Conservation (phyloP, 2,329 filamentous ascomycete genomes). For the Talaromyces pinophilus region DNA sequence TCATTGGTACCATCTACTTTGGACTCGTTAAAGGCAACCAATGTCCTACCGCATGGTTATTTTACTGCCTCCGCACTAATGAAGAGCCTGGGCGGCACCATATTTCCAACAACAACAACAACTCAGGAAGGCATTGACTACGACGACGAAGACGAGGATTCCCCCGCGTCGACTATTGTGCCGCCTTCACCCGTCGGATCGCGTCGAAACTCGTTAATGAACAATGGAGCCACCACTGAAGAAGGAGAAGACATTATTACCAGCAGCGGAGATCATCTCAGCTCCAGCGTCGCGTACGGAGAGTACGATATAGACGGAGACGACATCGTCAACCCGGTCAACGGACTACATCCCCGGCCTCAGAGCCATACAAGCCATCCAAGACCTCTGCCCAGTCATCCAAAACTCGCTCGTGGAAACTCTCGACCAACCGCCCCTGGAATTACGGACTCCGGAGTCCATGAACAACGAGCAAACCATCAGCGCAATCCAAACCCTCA, state of each 20-base stretch:
- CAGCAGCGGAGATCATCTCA: not conserved
- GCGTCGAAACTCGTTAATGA: constrained; percentile 19
- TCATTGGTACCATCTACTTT: not conserved
- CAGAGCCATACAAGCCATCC: not conserved
- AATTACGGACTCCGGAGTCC: not conserved
- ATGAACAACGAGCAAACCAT: not conserved
- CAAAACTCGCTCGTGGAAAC: not conserved
- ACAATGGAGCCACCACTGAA: not conserved
- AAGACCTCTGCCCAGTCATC: not conserved
- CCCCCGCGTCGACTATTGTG: constrained; percentile 30
- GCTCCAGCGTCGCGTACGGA: not conserved
- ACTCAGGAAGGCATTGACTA: constrained; percentile 22
- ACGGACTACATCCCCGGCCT: not conserved
- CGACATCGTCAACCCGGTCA: not conserved
- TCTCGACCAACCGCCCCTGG: not conserved
- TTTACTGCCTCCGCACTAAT: constrained; percentile 13
- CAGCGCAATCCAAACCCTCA: not conserved
- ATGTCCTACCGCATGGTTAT: constrained; percentile 14
- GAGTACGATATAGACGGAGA: not conserved
- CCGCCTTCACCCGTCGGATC: constrained; percentile 36
- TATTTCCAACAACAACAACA: not conserved
- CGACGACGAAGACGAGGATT: constrained; percentile 37
- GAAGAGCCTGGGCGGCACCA: constrained; percentile 15
- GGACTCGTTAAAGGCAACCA: not conserved
- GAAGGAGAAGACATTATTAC: not conserved